Conservation (phyloP, 1,139 yeast species). For the Diutina pseudorugosa region DNA sequence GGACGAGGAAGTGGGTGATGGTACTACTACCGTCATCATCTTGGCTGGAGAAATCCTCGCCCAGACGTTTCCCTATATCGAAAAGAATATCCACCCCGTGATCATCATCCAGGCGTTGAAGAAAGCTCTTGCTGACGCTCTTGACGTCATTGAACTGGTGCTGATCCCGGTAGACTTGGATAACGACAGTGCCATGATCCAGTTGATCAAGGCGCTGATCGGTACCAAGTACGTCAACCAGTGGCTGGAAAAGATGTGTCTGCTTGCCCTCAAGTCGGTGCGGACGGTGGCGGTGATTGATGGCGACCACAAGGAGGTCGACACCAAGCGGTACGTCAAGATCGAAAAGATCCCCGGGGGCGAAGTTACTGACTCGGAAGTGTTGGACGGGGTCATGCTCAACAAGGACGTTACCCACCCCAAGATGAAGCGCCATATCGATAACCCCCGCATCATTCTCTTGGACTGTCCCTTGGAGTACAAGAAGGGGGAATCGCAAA, state of each 20-base stretch:
- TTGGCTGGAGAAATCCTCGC: conserved; percentile 95
- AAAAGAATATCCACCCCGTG: conserved; percentile 94
- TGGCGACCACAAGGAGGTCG: conserved; percentile 74
- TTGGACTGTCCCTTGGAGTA: conserved; percentile 96
- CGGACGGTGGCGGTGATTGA: conserved; percentile 63
- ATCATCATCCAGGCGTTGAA: conserved; percentile 90
- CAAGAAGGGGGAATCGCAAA: conserved; percentile 98
- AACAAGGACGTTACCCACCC: conserved; percentile 98
- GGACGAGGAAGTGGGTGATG: conserved; percentile 99
- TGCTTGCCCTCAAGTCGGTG: conserved; percentile 78
- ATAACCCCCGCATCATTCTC: conserved; percentile 78
- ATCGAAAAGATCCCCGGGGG: conserved; percentile 97
- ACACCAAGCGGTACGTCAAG: conserved; percentile 84
- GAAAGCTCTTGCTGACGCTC: conserved; percentile 82
- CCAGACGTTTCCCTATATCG: conserved; percentile 87
- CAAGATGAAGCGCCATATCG: conserved; percentile 83
- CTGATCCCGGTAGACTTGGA: conserved; percentile 75
- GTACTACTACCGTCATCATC: conserved; percentile 91
- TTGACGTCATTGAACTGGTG: conserved; percentile 75
- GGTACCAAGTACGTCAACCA: conserved; percentile 91
- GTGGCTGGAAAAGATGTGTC: conserved; percentile 91
- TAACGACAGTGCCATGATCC: conserved; percentile 79
- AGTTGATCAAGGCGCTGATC: conserved; percentile 79
- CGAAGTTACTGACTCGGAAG: conserved; percentile 79
- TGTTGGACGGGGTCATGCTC: conserved; percentile 82